A percentile compares a stretch with the other conserved stretches of the same genome.
phyloP scores from a whole-genome alignment of 495 filamentous ascomycete species.

The Bryoglossum gracile region DNA sequence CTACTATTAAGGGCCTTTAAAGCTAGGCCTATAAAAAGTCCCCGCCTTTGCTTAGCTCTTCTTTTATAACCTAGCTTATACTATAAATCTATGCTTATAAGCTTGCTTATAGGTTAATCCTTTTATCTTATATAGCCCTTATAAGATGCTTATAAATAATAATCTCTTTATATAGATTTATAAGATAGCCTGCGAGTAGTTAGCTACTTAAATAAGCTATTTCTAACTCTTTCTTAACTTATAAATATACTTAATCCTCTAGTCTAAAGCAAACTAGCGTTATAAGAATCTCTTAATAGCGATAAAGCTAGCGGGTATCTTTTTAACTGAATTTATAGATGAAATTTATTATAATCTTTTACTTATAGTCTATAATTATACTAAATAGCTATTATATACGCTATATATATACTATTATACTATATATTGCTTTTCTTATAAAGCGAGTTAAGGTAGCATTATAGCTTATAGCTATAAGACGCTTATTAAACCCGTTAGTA shows the following conservation, averaged over 20 bases:
- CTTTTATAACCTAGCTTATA: no score
- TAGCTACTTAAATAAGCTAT: background rate
- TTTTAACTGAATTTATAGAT: conserved; percentile 2
- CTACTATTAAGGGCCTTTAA: background rate
- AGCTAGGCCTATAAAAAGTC: background rate
- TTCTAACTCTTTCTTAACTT: conserved; percentile 4
- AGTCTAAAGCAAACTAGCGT: background rate
- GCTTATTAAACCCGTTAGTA: background rate
- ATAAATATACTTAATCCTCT: conserved; percentile 3
- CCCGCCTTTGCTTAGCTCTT: no score
- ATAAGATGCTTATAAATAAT: conserved; percentile 2
- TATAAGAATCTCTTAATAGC: background rate
- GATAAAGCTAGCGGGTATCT: background rate
- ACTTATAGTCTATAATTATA: background rate
- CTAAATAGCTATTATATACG: conserved; percentile 4
- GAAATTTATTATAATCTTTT: conserved; percentile 1
- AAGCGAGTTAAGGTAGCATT: conserved; percentile 9
- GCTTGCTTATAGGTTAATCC: no score
- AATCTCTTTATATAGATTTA: conserved; percentile 8
- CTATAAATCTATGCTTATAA: no score
- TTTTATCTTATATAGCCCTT: no score
- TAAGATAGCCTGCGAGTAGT: background rate
- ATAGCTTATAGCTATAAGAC: conserved; percentile 7
- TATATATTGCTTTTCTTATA: conserved; percentile 20
- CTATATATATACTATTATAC: conserved; percentile 18